Conservation (phyloP, 1,284 basidiomycete genomes). For the Gymnopus androsaceus region DNA sequence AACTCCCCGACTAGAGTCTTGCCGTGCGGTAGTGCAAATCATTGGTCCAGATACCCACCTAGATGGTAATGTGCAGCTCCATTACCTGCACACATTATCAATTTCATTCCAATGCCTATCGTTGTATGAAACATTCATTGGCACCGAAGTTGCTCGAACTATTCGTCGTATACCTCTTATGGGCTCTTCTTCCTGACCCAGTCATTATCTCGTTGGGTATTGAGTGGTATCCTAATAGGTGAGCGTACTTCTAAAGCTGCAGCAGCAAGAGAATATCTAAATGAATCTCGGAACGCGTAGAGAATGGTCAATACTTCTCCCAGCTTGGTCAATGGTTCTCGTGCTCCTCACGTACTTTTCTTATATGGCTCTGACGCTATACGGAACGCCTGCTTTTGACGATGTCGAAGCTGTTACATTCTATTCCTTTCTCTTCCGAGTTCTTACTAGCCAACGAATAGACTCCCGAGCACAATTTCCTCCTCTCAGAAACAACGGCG, state of each 20-base stretch:
- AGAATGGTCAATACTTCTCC: slow-evolving; percentile 86
- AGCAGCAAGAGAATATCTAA: too few species aligned
- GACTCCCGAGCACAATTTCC: slow-evolving; percentile 56
- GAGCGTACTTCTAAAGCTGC: slow-evolving; percentile 23
- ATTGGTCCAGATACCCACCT: too few species aligned
- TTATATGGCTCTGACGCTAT: slow-evolving; percentile 76
- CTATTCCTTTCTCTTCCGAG: slow-evolving; percentile 12
- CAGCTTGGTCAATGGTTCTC: slow-evolving; percentile 75
- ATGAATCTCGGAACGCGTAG: slow-evolving; percentile 38
- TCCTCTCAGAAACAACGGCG: slow-evolving; percentile 48
- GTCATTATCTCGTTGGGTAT: slow-evolving; percentile 68
- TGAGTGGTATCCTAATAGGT: slow-evolving; percentile 89
- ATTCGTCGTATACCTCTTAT: slow-evolving; percentile 73
- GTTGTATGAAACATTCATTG: too few species aligned
- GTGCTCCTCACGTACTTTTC: slow-evolving; percentile 77
- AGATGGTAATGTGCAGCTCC: too few species aligned
- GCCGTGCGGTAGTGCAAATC: too few species aligned
- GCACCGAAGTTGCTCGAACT: too few species aligned
- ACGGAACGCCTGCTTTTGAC: slow-evolving; percentile 69
- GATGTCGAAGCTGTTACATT: slow-evolving; percentile 49
- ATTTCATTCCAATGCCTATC: too few species aligned
- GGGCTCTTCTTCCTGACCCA: slow-evolving; percentile 57
- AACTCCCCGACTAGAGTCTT: too few species aligned
- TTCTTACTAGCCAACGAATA: slow-evolving; percentile 32
- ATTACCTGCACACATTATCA: too few species aligned